phyloP scores from a whole-genome alignment of 2,329 filamentous ascomycete genomes.

The Parastagonospora avenae region DNA sequence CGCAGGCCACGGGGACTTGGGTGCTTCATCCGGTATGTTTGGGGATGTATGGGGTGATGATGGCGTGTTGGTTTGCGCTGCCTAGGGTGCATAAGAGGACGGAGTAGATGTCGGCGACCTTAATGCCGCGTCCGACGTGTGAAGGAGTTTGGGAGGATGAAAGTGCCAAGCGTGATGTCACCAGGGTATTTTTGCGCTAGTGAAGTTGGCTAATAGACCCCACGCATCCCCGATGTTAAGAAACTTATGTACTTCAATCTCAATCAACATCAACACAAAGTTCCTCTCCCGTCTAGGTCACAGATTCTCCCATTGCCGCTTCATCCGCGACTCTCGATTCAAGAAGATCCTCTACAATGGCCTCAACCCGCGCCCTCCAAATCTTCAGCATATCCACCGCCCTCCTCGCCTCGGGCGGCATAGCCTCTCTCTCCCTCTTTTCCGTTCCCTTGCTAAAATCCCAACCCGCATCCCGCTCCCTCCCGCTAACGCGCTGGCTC shows the following conservation, averaged over 20 bases:
- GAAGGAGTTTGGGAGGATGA: not conserved
- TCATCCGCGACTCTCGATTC: not conserved
- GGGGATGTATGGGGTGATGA: conserved; percentile 67
- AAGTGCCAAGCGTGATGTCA: conserved; percentile 1
- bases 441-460: conserved; percentile 37
- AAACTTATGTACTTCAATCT: not conserved
- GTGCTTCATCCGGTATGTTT: conserved; percentile 71
- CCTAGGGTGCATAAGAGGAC: conserved; percentile 64
- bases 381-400: conserved; percentile 38
- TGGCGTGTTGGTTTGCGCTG: conserved; percentile 66
- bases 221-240: not conserved
- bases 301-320: too few relatives aligned
- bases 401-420: conserved; percentile 41
- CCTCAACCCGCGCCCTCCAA: conserved; percentile 20
- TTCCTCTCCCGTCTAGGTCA: not conserved
- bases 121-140: not conserved
- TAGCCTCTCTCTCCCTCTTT: conserved; percentile 42
- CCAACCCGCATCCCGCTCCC: conserved; percentile 45
- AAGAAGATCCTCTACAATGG: conserved; percentile 4
- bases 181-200: not conserved
- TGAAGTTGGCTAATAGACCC: not conserved
- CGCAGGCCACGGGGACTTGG: conserved; percentile 66
- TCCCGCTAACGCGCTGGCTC: conserved; percentile 44
- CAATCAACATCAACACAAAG: not conserved
- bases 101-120: conserved; percentile 53